Evolutionary conservation across 345 rosid species (phyloP), one percentile per base, ranked within the genome.

Genomic region (Hibiscus syriacus): DNA sequence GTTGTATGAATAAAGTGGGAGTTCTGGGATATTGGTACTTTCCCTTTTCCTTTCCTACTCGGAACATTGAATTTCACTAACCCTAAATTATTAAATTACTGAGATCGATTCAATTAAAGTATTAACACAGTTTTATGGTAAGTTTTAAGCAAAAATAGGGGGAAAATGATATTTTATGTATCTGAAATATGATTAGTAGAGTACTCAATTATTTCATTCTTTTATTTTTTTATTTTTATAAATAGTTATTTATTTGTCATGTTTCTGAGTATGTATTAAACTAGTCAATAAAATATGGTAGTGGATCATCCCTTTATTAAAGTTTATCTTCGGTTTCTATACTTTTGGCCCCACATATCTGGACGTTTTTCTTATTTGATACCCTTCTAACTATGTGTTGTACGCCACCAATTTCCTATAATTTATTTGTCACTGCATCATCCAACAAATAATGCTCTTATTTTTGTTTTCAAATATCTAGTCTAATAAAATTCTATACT

Each of bases 51-150:
- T 61, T 11, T 57, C 41, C 20, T 8, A 60, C 65, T 60, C 38
- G 55, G 30, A 62, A 79, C 68, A 38, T 59, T 67, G 72, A 72
- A 67, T 2, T 46, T 3, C 73, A 43, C 65, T 38, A 26, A 27
- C 6, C 11, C 65, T 11, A 60, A 60, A 36, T 36, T 2, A 43
- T 13, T n/a, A 16, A 3, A 48, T 48, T 5, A n/a, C 17, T 5
- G 22, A 46, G 3, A 1, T 11, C 11, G 2, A 39, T 11, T 39
- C 2, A 39, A 10, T 39, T 3, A 39, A 39, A 2, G 14, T 34
- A 34, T 34, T 34, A 34, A 34, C 1, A 34, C 6, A 34, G 38
- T 1, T n/a, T 34, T 0, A 34, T 34, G 38, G 9, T 34, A 34
- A 34, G 38, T 34, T 34, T 6, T 34, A 6, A 34, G 10, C 2